Conservation (phyloP, 169 alveolate genomes). For the Eimeria zaria region DNA sequence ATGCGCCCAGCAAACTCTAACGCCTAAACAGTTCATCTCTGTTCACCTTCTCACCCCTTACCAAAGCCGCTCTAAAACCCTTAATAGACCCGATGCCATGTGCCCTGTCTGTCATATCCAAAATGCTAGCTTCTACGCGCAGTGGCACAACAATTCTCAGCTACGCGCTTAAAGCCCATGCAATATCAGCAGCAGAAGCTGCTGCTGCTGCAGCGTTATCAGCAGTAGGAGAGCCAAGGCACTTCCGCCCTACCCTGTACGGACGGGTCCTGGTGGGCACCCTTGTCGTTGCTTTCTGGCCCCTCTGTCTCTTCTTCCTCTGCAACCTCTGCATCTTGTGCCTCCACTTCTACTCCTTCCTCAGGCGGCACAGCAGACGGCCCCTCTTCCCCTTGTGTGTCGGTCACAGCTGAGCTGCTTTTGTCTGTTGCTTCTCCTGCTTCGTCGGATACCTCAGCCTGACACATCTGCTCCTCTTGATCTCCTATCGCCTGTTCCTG, state of each 20-base stretch:
- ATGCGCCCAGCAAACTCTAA: neutral
- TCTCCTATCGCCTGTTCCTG: neutral
- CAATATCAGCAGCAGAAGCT: neutral
- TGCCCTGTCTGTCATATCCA: neutral
- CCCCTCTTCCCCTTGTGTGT: conserved; percentile 7
- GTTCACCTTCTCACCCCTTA: neutral
- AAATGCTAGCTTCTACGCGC: neutral
- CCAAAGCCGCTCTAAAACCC: neutral
- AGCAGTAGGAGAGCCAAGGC: neutral
- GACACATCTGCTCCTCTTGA: conserved; percentile 47
- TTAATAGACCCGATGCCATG: neutral
- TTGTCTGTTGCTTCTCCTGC: conserved; percentile 20
- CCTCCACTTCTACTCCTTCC: conserved; percentile 5
- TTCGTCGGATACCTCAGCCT: conserved; percentile 66
- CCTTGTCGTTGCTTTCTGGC: conserved; percentile 42
- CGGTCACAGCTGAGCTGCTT: neutral
- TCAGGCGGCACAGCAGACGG: neutral
- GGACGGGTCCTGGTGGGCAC: conserved; percentile 40
- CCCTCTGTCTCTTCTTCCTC: conserved; percentile 23
- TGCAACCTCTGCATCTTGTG: neutral
- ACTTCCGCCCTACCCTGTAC: neutral
- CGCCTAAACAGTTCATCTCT: neutral
- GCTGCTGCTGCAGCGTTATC: neutral
- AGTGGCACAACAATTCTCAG: neutral
- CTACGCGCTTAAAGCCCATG: neutral